phyloP scores from a whole-genome alignment of 331 rosid species.

The Pyrus hybrid region DNA sequence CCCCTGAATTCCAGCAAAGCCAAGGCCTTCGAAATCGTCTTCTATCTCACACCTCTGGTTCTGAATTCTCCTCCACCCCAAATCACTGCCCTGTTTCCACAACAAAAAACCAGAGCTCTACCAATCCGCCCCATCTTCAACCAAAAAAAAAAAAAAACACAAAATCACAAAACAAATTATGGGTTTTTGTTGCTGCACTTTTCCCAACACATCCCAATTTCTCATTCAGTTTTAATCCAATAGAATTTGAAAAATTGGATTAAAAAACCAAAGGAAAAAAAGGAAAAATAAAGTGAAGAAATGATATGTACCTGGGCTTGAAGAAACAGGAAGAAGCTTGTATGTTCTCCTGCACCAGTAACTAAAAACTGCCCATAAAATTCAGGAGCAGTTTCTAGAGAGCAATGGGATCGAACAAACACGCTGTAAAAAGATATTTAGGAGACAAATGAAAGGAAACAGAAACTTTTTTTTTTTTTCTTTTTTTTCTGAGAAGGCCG shows the following conservation, averaged over 20 bases:
- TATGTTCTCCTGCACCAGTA: slow-evolving; percentile 13
- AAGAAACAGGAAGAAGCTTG: slow-evolving; percentile 20
- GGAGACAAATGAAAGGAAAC: slow-evolving; percentile 3
- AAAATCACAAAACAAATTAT: background rate
- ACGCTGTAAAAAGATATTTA: slow-evolving; percentile 17
- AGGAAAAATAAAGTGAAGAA: background rate
- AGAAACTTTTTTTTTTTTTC: background rate
- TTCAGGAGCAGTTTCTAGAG: slow-evolving; percentile 1
- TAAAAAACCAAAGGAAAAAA: background rate
- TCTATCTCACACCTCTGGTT: slow-evolving; percentile 10
- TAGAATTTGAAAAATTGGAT: background rate
- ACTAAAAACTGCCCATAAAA: slow-evolving; percentile 9
- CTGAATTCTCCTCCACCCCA: slow-evolving; percentile 16
- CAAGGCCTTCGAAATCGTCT: background rate
- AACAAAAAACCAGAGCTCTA: background rate
- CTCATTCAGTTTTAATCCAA: background rate
- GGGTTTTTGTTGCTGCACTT: slow-evolving; percentile 6
- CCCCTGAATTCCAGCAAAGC: slow-evolving; percentile 8
- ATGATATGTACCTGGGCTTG: slow-evolving; percentile 32
- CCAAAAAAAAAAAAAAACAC: background rate
- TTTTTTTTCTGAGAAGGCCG: background rate
- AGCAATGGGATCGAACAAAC: slow-evolving; percentile 8
- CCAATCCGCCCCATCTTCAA: background rate
- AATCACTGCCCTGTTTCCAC: slow-evolving; percentile 23
- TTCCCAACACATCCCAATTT: background rate